These are phyloP conservation scores for Botrytis deweyae DNA, from an alignment of 2,329 filamentous ascomycete species.

Conservation along the genomic window DNA sequence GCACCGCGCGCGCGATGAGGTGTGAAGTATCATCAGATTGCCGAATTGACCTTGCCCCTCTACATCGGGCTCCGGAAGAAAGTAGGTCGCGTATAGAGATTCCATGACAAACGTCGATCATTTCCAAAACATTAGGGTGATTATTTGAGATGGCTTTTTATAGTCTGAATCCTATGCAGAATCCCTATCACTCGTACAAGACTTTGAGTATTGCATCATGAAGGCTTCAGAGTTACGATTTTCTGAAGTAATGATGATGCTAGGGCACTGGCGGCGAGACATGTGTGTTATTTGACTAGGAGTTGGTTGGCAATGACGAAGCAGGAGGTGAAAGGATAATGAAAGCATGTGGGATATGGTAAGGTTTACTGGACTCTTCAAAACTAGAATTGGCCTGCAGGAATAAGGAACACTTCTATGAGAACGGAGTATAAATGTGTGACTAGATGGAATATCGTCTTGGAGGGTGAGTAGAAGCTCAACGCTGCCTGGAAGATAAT, in stretches of 20 bases:
- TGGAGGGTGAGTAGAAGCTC: not conserved
- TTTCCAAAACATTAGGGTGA: not conserved
- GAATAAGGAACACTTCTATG: not conserved
- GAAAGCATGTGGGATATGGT: not conserved
- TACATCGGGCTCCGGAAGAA: not conserved
- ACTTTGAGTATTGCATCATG: not conserved
- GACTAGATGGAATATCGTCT: not conserved
- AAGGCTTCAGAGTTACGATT: not conserved
- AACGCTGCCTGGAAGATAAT: not conserved
- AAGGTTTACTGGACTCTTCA: not conserved
- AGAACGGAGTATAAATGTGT: not conserved
- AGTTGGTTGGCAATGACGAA: not conserved
- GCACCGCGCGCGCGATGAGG: not conserved
- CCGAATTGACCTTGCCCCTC: not conserved
- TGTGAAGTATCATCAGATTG: not conserved
- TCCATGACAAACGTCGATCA: not conserved
- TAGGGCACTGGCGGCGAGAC: not conserved
- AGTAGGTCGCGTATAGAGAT: not conserved
- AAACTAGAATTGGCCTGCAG: not conserved
- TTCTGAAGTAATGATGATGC: not conserved
- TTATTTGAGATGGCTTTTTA: not conserved
- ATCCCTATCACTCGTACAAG: not conserved
- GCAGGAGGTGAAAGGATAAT: no score
- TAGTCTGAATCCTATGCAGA: not conserved
- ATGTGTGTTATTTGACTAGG: not conserved